Evolutionary conservation across 257 asterid genomes (phyloP).

Genomic region (Plantago elongata): DNA sequence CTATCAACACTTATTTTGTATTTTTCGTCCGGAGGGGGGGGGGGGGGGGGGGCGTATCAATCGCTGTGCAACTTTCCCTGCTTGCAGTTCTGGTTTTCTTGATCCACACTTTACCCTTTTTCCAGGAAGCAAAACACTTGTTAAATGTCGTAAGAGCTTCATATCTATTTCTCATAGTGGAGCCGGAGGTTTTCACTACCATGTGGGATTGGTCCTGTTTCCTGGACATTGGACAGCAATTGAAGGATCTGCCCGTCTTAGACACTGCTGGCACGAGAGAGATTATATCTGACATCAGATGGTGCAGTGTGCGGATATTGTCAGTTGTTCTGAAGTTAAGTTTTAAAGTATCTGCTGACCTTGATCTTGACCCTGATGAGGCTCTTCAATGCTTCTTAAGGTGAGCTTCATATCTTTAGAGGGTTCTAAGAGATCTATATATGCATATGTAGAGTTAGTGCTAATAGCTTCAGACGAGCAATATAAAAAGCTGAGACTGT

Average conservation of each 20-base stretch:
- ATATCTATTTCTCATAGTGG: constrained; percentile 60
- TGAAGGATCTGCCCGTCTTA: constrained; percentile 19
- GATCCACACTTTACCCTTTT: constrained; percentile 8
- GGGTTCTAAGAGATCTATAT: not conserved
- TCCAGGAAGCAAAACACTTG: constrained; percentile 46
- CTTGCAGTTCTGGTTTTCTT: not conserved
- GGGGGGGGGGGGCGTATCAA: too few species aligned
- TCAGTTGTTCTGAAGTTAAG: constrained; percentile 45
- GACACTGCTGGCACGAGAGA: constrained; percentile 31
- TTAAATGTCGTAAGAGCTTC: constrained; percentile 59
- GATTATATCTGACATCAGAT: constrained; percentile 47
- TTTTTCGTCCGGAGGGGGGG: too few species aligned
- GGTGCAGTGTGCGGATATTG: constrained; percentile 61
- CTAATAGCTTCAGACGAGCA: constrained; percentile 11
- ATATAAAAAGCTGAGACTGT: not conserved
- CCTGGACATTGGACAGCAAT: constrained; percentile 44
- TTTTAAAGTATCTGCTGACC: constrained; percentile 44
- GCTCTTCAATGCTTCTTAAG: constrained; percentile 48
- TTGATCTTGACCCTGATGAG: constrained; percentile 41
- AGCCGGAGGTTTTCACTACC: constrained; percentile 54
- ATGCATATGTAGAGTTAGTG: not conserved
- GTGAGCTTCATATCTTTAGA: constrained; percentile 36
- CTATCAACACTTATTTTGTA: too few species aligned
- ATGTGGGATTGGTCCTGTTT: constrained; percentile 90
- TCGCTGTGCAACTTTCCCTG: not conserved